These are phyloP conservation scores for Amphicarpaea edgeworthii DNA, from an alignment of 306 rosid genomes.

Conservation along the genomic window DNA sequence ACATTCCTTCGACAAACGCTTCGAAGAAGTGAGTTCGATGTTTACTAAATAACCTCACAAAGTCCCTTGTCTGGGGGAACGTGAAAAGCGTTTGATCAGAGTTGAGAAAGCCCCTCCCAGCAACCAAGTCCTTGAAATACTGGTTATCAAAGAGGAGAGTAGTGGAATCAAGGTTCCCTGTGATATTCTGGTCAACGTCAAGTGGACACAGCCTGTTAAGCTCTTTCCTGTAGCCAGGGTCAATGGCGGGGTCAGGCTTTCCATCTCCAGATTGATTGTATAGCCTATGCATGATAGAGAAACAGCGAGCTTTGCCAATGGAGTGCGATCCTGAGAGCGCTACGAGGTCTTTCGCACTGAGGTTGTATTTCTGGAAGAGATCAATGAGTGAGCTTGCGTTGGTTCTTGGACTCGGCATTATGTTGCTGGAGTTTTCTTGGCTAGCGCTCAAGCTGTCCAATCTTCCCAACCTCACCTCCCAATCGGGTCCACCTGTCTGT, in stretches of 20 bases:
- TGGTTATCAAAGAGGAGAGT: slow-evolving; percentile 80
- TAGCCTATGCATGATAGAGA: slow-evolving; percentile 87
- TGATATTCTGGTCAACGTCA: slow-evolving; percentile 71
- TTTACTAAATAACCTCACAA: slow-evolving; percentile 56
- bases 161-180: slow-evolving; percentile 79
- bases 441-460: slow-evolving; percentile 76
- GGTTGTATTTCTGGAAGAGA: slow-evolving; percentile 62
- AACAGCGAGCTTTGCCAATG: slow-evolving; percentile 83
- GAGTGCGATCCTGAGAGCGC: slow-evolving; percentile 94
- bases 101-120: slow-evolving; percentile 79
- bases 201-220: slow-evolving; percentile 67
- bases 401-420: slow-evolving; percentile 95
- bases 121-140: slow-evolving; percentile 87
- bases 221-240: slow-evolving; percentile 57
- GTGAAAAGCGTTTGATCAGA: slow-evolving; percentile 86
- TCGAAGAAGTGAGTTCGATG: slow-evolving; percentile 57
- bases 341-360: slow-evolving; percentile 67
- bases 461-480: slow-evolving; percentile 87
- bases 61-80: slow-evolving; percentile 50
- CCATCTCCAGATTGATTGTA: slow-evolving; percentile 88
- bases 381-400: slow-evolving; percentile 70
- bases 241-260: slow-evolving; percentile 75
- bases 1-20: slow-evolving; percentile 78
- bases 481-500: slow-evolving; percentile 92
- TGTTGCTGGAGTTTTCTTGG: slow-evolving; percentile 68